Base-by-base conservation (phyloP, 345 rosid genomes). In the Mercurialis annua region DNA sequence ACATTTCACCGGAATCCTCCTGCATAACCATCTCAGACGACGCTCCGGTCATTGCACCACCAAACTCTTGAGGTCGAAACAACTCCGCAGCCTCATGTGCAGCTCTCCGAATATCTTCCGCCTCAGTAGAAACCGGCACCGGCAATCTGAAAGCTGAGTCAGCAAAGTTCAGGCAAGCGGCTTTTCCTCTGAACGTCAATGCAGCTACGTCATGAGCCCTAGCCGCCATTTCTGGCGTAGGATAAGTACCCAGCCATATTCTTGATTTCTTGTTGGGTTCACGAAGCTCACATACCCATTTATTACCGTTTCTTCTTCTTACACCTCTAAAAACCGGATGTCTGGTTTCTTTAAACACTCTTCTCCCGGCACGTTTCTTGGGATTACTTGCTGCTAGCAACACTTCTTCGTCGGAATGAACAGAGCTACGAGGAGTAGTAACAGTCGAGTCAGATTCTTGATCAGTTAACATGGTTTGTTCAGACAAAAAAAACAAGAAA, bases 121-220 rank as follows among this genome's bases (percentile, higher is more conserved):
- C 78, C n/a, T 81, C 79, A 26, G 5, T 78, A 0, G 96, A 89
- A 57, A 71, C 81, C 1, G 96, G 89, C 36, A 69, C 62, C 0
- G 90, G 96, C 16, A 87, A 67, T 21, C 82, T 80, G 87, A 87
- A 85, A 1, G 77, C 71, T 0, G 92, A 89, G 73, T 89, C 96
- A 0, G 90, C 86, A 59, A 85, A 89, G 72, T 89, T 89, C 29
- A 89, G 83, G 77, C 92, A 87, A 6, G 87, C 89, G 5, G 83
- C 69, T 60, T 84, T 83, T 14, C 96, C 90, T 55, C 87, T 81
- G 18, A 89, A 71, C 0, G 90, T 83, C 56, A 89, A 65, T 3
- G 84, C 96, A 0, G 96, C 96, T 0, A 89, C 92, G 64, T 89
- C 96, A 48, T 89, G 92, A 0, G 96, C 96, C 54, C 90, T 71